phyloP scores from a whole-genome alignment of 768 basidiomycete genomes.

The Tubosaeta brunneosetosa region DNA sequence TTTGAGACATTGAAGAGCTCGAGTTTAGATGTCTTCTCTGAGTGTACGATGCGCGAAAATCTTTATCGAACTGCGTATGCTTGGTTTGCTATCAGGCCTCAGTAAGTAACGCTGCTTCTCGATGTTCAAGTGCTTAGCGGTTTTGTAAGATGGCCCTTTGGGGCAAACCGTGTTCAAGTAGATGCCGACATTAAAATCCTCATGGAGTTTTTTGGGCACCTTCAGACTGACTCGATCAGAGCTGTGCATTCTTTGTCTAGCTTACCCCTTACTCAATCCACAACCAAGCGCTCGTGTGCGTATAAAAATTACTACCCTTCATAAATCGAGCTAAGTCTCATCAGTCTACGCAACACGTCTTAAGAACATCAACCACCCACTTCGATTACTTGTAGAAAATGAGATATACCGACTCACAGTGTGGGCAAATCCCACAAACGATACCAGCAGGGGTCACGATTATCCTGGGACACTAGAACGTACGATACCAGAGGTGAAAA shows the following conservation, averaged over 20 bases:
- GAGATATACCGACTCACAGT: conserved; percentile 83
- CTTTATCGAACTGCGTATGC: conserved; percentile 79
- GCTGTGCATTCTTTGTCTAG: conserved; percentile 58
- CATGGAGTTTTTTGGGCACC: conserved; percentile 73
- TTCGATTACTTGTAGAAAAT: conserved; percentile 85
- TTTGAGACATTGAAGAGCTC: conserved; percentile 90
- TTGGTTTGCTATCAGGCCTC: conserved; percentile 93
- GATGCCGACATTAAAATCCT: conserved; percentile 85
- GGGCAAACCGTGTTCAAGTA: conserved; percentile 88
- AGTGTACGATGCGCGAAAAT: conserved; percentile 66
- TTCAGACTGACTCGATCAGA: conserved; percentile 70
- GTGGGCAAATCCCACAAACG: conserved; percentile 86
- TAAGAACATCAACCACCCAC: conserved; percentile 62
- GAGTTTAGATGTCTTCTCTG: conserved; percentile 76
- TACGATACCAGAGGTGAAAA: conserved; percentile 56
- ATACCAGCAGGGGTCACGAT: conserved; percentile 63
- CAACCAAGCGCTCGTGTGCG: conserved; percentile 41
- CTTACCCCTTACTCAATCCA: conserved; percentile 48
- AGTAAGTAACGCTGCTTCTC: conserved; percentile 49
- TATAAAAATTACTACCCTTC: background rate
- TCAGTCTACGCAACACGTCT: conserved; percentile 58
- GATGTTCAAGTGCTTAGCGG: background rate
- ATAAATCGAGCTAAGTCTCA: conserved; percentile 5
- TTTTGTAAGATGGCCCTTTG: conserved; percentile 81
- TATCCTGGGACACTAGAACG: conserved; percentile 53